Base-by-base conservation (phyloP, 257 asterid species). In the Catharanthus roseus region DNA sequence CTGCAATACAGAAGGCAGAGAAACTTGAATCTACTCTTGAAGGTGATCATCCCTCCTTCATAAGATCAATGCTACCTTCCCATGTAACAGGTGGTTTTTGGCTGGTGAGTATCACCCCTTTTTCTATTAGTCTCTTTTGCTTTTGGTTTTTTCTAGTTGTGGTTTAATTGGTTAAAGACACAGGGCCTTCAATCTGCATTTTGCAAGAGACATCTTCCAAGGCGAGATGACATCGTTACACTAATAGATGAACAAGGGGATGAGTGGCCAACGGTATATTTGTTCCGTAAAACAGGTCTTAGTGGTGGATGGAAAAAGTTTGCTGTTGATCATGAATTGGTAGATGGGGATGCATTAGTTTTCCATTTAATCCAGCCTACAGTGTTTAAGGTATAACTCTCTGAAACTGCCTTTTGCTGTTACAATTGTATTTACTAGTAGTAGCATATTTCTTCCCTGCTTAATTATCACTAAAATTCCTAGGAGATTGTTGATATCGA, bases 31-130 rank as follows among this genome's bases (percentile, higher is more conserved):
- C 85, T 34, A 75, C 68, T 69, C 77, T 93, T 36, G 95, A 85
- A 33, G 67, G 85, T 36, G 84, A 74, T 19, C 60, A 76, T 53
- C 96, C 92, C 6, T 34, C 82, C 0, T 89, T 93, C 61, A 86
- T 88, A 55, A 86, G 81, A 68, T 73, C 97, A 38, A 91, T 93
- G 97, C 96, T 91, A 50, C 99, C 89, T 23, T 93, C 99, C 61
- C 97, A 93, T 76, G 99, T 93, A 36, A 87, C 95, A 70, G 97
- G 99, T 49, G 96, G 99, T 10, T 93, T 91, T 77, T 93, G 99
- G 97, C 89, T 93, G 96, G 99, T 93, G 68, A 83, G 85, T 51
- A 19, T 31, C 13, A 23, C 51, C n/a, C n/a, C n/a, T 65, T 57
- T 39, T 65, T 10, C 26, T 28, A 7, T 71, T n/a, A 24, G 19